Evolutionary conservation across 345 rosid species (phyloP), one percentile per base, ranked within the genome.

Genomic region (Gossypium australe): DNA sequence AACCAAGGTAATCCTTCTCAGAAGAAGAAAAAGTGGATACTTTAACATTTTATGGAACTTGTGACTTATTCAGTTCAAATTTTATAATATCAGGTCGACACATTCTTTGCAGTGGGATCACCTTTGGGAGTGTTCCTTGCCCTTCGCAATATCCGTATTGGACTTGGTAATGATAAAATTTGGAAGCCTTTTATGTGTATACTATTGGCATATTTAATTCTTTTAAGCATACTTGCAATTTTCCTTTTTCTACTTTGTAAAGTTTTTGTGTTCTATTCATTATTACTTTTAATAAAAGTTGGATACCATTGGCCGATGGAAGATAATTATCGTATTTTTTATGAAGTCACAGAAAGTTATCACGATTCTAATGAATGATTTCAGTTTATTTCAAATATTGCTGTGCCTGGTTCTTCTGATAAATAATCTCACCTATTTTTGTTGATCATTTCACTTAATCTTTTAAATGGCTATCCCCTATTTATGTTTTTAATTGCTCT

Each of bases 101-200:
- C 99, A 49, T 95, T 93, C 83, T 95, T 90, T 80, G 99, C 99
- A 14, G 98, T 95, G 82, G 99, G 99, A 78, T 93, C 99, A 22
- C 99, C 99, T 75, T 91, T 95, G 73, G 98, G 99, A 80, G 98
- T 93, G 82, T 95, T 95, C 80, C 98, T 95, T 58, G 88, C 97
- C 44, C 97, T 95, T 70, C 89, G 97, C 27, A 95, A 95, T 81
- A 76, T 91, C 70, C 98, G 97, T 49, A 84, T 95, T 77, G 99
- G 99, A 73, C 78, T 89, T 47, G 97, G 98, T 95, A 93, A 76
- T 73, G 60, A 56, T 70, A 14, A 77, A 52, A 45, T 14, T 43
- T 75, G 13, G 61, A 11, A 56, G 14, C 67, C n/a, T 45, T 68
- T 66, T 27, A 17, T 63, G 49, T 17, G 17, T 41, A 73, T 68